These are phyloP conservation scores for Colletotrichum higginsianum DNA, from an alignment of 2,329 filamentous ascomycete species.

Conservation along the genomic window DNA sequence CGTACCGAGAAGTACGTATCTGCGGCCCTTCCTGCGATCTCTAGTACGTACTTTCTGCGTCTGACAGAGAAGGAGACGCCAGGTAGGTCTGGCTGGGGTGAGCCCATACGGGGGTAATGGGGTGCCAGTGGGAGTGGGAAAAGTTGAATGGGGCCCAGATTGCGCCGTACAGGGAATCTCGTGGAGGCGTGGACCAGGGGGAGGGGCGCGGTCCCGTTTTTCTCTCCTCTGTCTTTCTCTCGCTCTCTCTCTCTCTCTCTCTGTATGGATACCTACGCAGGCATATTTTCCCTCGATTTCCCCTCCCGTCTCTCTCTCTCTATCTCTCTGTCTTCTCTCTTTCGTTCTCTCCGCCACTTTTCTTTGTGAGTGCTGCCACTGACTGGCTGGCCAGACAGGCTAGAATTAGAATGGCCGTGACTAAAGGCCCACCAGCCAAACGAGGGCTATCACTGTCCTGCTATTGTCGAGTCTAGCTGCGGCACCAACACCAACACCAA, in stretches of 20 bases:
- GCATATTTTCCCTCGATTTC: too few species aligned
- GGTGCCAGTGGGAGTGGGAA: conserved; percentile 35
- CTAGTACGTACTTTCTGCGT: background rate
- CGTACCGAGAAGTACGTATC: conserved; percentile 7
- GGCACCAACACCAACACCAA: background rate
- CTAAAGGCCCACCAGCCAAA: conserved; percentile 11
- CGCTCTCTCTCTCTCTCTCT: background rate
- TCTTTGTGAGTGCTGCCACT: background rate
- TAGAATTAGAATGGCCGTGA: background rate
- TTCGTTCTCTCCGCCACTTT: too few species aligned
- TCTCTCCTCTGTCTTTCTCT: background rate
- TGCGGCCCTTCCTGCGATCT: too few species aligned
- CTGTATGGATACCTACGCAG: background rate
- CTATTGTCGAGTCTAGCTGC: background rate
- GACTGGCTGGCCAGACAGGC: too few species aligned
- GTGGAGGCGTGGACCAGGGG: background rate
- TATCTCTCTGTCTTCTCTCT: too few species aligned
- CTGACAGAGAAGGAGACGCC: conserved; percentile 2
- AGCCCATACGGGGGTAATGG: background rate
- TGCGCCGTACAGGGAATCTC: conserved; percentile 24
- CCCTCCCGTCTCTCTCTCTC: too few species aligned
- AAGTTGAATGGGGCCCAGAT: conserved; percentile 38
- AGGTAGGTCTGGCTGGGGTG: conserved; percentile 4
- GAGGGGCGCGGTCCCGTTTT: background rate
- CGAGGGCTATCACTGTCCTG: conserved; percentile 10